Evolutionary conservation across 2,329 filamentous ascomycete genomes (phyloP).

Genomic region (Exophiala xenobiotica): DNA sequence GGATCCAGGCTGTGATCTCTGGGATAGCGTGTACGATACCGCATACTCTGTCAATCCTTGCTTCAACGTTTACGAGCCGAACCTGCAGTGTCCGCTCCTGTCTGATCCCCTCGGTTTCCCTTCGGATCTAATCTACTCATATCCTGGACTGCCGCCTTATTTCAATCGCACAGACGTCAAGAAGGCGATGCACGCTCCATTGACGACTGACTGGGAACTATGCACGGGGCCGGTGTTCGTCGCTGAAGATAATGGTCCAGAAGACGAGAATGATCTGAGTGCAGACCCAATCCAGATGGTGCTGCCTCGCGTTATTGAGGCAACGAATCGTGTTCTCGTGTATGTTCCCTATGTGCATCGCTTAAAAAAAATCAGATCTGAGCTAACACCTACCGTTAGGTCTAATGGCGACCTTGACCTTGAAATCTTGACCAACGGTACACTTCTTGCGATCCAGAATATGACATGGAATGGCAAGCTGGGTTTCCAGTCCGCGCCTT

Average conservation of each 20-base stretch:
- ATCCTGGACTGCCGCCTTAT: conserved; percentile 62
- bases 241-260: conserved; percentile 16
- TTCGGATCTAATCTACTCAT: conserved; percentile 61
- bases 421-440: conserved; percentile 21
- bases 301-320: conserved; percentile 23
- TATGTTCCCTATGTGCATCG: conserved; percentile 1
- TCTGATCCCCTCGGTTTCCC: conserved; percentile 71
- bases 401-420: conserved; percentile 25
- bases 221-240: conserved; percentile 22
- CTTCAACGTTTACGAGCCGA: conserved; percentile 73
- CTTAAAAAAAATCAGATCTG: too few relatives aligned
- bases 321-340: conserved; percentile 24
- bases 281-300: conserved; percentile 22
- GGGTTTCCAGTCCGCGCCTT: conserved; percentile 19
- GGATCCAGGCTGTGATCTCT: conserved; percentile 23
- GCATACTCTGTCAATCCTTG: conserved; percentile 62
- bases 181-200: conserved; percentile 63
- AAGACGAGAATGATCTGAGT: conserved; percentile 17
- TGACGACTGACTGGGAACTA: conserved; percentile 16
- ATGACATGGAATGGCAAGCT: conserved; percentile 26
- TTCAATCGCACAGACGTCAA: conserved; percentile 72
- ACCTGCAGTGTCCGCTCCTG: conserved; percentile 67
- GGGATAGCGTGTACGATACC: conserved; percentile 35
- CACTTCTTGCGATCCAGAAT: conserved; percentile 26
- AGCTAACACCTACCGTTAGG: conserved; percentile 7